Conservation (phyloP, 2,329 filamentous ascomycete genomes). For the Xylaria digitata region DNA sequence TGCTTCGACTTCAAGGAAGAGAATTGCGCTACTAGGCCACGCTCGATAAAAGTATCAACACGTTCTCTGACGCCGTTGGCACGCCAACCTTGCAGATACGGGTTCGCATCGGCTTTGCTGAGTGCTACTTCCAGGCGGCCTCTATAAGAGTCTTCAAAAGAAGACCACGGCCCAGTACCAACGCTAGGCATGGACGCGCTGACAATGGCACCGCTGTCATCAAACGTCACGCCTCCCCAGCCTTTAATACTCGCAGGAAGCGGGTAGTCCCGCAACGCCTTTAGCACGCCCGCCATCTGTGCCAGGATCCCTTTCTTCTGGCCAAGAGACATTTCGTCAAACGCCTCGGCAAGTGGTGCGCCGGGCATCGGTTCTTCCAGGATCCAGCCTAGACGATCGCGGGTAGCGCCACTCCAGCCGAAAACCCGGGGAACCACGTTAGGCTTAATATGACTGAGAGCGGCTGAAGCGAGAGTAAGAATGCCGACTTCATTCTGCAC, state of each 20-base stretch:
- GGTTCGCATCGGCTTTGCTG: slow-evolving; percentile 7
- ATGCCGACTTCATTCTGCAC: slow-evolving; percentile 23
- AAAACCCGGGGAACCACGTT: slow-evolving; percentile 14
- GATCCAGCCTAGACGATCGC: slow-evolving; percentile 17
- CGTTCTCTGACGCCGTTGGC: slow-evolving; percentile 19
- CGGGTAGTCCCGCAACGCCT: slow-evolving; percentile 14
- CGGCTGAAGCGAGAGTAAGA: slow-evolving; percentile 11
- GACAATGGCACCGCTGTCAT: slow-evolving; percentile 9
- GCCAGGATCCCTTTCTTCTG: slow-evolving; percentile 20
- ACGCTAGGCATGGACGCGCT: slow-evolving; percentile 21
- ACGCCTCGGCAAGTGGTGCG: background rate
- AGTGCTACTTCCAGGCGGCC: slow-evolving; percentile 12
- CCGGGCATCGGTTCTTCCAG: slow-evolving; percentile 15
- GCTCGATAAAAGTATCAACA: slow-evolving; percentile 22
- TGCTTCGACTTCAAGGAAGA: background rate
- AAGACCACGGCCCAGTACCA: slow-evolving; percentile 18
- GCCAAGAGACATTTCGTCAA: slow-evolving; percentile 10
- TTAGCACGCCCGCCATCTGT: slow-evolving; percentile 16
- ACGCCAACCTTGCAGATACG: slow-evolving; percentile 16
- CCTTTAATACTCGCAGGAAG: slow-evolving; percentile 25
- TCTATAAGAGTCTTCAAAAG: slow-evolving; percentile 17
- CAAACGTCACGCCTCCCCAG: slow-evolving; percentile 28
- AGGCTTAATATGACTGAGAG: slow-evolving; percentile 3
- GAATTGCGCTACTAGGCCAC: slow-evolving; percentile 16
- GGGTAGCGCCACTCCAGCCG: slow-evolving; percentile 8